phyloP scores from a whole-genome alignment of 768 basidiomycete species.

The Cyclocybe aegerita region DNA sequence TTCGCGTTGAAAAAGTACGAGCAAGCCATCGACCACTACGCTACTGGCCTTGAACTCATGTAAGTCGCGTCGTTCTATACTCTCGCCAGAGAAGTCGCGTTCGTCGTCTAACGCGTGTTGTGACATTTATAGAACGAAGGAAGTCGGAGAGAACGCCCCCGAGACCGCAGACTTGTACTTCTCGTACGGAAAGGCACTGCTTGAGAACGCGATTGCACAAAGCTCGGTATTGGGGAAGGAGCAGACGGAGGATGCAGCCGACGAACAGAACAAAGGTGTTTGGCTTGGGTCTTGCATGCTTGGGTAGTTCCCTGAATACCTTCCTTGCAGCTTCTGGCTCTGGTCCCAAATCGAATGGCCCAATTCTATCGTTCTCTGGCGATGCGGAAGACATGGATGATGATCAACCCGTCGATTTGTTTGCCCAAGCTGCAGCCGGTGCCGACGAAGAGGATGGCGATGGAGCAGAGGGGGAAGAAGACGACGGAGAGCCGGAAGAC shows the following conservation, averaged over 20 bases:
- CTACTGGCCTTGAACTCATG: conserved; percentile 81
- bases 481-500: conserved; percentile 85
- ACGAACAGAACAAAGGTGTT: conserved; percentile 38
- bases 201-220: conserved; percentile 89
- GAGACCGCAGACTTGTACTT: conserved; percentile 89
- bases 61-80: conserved; percentile 44
- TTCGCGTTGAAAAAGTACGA: conserved; percentile 87
- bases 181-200: conserved; percentile 87
- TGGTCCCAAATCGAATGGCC: conserved; percentile 41
- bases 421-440: conserved; percentile 51
- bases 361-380: conserved; percentile 78
- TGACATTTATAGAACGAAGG: conserved; percentile 54
- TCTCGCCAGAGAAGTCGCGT: conserved; percentile 8
- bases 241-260: conserved; percentile 55
- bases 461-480: conserved; percentile 59
- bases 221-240: conserved; percentile 89
- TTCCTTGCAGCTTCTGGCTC: conserved; percentile 27
- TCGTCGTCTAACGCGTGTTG: conserved; percentile 16
- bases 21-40: conserved; percentile 82
- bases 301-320: conserved; percentile 2
- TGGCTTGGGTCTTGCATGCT: conserved; percentile 2
- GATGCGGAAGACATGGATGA: conserved; percentile 68
- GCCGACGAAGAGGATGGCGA: conserved; percentile 52
- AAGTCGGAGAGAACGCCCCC: conserved; percentile 77
- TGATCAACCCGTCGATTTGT: conserved; percentile 60